Evolutionary conservation across 2,329 filamentous ascomycete genomes (phyloP), one percentile per base, ranked within the genome.

Genomic region (Trichoderma sp.): DNA sequence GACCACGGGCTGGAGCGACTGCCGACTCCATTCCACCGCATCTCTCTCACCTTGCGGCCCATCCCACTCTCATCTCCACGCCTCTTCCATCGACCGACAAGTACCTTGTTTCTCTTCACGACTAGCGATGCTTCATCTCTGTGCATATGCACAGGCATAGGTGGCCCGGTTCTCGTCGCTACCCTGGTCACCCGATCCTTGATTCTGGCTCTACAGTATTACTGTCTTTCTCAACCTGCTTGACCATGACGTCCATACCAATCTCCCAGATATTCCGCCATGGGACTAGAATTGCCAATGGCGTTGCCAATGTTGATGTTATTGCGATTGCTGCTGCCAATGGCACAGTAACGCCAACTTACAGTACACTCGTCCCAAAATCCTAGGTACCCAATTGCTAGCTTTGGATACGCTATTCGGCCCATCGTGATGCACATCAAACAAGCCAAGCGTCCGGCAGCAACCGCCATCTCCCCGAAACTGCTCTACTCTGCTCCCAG

Each of bases 71-170:
- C 60, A 43, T 70, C 31, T 35, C 52, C 19, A 57, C 24, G 24
- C 19, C 31, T 31, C 16, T 21, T 35, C 33, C 4, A 35, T 13
- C 33, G 11, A 13, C 10, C 10, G 1, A 33, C 31, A 2, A 31
- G 29, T 13, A 19, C 37, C 33, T 14, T 40, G 13, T 35, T 29
- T 19, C 35, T 37, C 55, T 33, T 27, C 31, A 24, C 52, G 53
- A 19, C 62, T 65, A 56, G 33, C 47, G 60, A 24, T 47, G 63
- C 63, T 40, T 55, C 62, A 57, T 33, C 62, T 19, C 35, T 65
- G 14, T 47, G 62, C 40, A 43, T 19, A 43, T 19, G 37, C 16
- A 40, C 37, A 16, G 40, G 40, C n/a, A 21, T 11, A 2, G 5
- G n/a, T 49, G 47, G 47, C 47, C 52, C 53, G 37, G 52, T 57